Evolutionary conservation across 768 basidiomycete species (phyloP).

Genomic region (Suillus paluster): DNA sequence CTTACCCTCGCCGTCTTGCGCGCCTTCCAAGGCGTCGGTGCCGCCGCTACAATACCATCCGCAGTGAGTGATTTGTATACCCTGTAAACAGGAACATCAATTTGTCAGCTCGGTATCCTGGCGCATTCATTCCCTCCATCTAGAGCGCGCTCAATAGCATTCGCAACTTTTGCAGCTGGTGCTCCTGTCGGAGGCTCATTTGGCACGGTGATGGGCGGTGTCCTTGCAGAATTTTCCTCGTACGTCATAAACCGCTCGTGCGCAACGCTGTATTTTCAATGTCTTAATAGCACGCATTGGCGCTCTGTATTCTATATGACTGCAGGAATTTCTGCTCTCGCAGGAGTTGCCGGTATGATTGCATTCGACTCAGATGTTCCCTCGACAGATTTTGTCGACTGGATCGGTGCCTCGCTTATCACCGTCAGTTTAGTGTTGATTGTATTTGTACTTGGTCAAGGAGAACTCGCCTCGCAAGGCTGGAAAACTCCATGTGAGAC

Average conservation of each 20-base stretch:
- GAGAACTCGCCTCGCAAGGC: too few relatives aligned
- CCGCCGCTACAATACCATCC: slow-evolving; percentile 76
- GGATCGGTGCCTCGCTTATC: slow-evolving; percentile 71
- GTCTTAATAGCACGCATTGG: slow-evolving; percentile 53
- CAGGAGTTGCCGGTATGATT: slow-evolving; percentile 54
- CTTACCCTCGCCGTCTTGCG: slow-evolving; percentile 70
- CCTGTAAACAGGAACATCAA: slow-evolving; percentile 47
- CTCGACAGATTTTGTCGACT: slow-evolving; percentile 74
- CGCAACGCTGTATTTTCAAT: background rate
- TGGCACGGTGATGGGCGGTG: too few relatives aligned
- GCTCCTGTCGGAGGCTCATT: slow-evolving; percentile 80
- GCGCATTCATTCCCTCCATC: slow-evolving; percentile 84
- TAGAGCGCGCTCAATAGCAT: slow-evolving; percentile 80
- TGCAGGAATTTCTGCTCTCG: slow-evolving; percentile 57
- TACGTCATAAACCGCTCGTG: slow-evolving; percentile 21
- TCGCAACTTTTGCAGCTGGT: slow-evolving; percentile 84
- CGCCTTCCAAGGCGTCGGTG: slow-evolving; percentile 81
- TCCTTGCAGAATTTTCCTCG: too few relatives aligned
- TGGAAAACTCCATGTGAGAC: too few relatives aligned
- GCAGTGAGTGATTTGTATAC: slow-evolving; percentile 45
- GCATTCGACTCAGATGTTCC: too few relatives aligned
- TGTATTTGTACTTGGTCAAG: slow-evolving; percentile 72
- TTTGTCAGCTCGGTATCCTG: too few relatives aligned
- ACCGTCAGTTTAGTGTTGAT: slow-evolving; percentile 72
- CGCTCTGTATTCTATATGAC: slow-evolving; percentile 66